Conservation (phyloP, 2,329 filamentous ascomycete genomes). For the Raffaelea arxii region DNA sequence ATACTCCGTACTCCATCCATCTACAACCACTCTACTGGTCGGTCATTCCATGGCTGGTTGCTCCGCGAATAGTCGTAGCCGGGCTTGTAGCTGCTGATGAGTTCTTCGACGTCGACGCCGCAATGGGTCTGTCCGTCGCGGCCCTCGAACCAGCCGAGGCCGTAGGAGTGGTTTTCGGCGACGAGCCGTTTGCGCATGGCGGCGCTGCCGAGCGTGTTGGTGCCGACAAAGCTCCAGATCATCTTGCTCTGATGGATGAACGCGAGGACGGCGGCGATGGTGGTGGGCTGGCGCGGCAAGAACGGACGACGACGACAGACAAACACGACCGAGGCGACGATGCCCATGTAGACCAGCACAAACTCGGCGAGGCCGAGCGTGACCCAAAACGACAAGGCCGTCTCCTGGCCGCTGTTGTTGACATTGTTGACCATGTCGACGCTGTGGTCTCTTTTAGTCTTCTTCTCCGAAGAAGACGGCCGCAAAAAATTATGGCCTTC, state of each 20-base stretch:
- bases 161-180: slow-evolving; percentile 43
- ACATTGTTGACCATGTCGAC: slow-evolving; percentile 30
- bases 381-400: slow-evolving; percentile 53
- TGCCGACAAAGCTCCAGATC: slow-evolving; percentile 66
- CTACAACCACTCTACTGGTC: slow-evolving; percentile 26
- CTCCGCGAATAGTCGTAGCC: slow-evolving; percentile 40
- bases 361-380: slow-evolving; percentile 51
- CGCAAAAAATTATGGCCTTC: slow-evolving; percentile 47
- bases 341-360: slow-evolving; percentile 57
- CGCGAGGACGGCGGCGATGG: slow-evolving; percentile 65
- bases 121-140: slow-evolving; percentile 65
- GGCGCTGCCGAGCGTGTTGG: slow-evolving; percentile 49
- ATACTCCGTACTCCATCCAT: neutral
- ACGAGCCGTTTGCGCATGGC: slow-evolving; percentile 55
- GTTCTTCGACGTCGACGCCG: slow-evolving; percentile 68
- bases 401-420: slow-evolving; percentile 52
- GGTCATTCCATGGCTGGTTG: slow-evolving; percentile 40
- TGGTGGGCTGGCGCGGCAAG: slow-evolving; percentile 67
- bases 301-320: slow-evolving; percentile 56
- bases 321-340: slow-evolving; percentile 51
- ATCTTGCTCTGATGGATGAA: slow-evolving; percentile 76
- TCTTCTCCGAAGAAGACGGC: neutral
- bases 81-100: slow-evolving; percentile 56
- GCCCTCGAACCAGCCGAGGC: slow-evolving; percentile 67
- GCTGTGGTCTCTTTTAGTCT: slow-evolving; percentile 16